Evolutionary conservation across 2,329 filamentous ascomycete species (phyloP).

Genomic region (Penicillium sp.): DNA sequence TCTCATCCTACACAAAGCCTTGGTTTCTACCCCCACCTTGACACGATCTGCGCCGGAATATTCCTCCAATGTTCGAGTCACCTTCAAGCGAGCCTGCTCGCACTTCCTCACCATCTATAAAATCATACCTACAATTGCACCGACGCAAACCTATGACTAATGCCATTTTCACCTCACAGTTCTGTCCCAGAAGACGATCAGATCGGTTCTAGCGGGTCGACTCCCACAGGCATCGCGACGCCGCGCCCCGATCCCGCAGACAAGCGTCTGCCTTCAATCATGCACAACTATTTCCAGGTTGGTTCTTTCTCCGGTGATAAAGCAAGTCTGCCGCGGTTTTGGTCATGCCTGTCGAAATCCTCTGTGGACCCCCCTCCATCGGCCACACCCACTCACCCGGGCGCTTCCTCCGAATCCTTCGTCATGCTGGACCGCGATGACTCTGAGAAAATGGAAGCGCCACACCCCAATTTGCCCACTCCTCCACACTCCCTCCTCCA

Average conservation of each 20-base stretch:
- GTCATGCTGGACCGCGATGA: conserved; percentile 43
- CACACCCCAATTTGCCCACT: conserved; percentile 40
- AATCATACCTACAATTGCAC: background rate
- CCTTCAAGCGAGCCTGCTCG: conserved; percentile 2
- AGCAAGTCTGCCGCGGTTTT: conserved; percentile 46
- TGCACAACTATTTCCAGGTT: conserved; percentile 99
- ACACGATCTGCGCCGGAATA: conserved; percentile 7
- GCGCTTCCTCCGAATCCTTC: conserved; percentile 40
- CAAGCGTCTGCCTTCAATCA: conserved; percentile 91
- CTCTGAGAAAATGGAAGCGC: conserved; percentile 31
- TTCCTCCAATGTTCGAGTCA: conserved; percentile 2
- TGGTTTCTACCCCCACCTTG: background rate
- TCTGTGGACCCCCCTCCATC: conserved; percentile 14
- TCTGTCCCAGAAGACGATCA: conserved; percentile 42
- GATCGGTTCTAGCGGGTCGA: conserved; percentile 71
- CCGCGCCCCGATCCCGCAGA: conserved; percentile 91
- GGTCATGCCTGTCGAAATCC: conserved; percentile 35
- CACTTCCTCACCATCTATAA: conserved; percentile 1
- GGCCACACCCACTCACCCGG: conserved; percentile 11
- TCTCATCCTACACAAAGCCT: conserved; percentile 4
- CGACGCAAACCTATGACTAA: conserved; percentile 23
- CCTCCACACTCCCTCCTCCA: conserved; percentile 47
- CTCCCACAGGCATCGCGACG: conserved; percentile 86
- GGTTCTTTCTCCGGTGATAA: conserved; percentile 78
- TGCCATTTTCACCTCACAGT: conserved; percentile 21